phyloP scores from a whole-genome alignment of 2,329 filamentous ascomycete species.

The Xylariaceae sp. region DNA sequence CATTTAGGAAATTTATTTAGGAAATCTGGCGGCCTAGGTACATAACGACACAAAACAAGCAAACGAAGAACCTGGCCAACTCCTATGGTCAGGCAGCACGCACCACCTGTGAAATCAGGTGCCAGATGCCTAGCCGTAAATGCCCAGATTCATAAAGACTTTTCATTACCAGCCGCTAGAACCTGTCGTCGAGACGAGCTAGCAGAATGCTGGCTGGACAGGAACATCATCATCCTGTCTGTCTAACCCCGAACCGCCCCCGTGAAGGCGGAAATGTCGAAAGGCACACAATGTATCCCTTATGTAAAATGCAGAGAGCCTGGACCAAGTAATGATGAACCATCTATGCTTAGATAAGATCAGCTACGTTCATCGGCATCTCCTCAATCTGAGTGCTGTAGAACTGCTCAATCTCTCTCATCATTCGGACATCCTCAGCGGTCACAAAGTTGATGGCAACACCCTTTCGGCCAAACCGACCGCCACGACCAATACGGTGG shows the following conservation, averaged over 20 bases:
- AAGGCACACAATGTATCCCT: conserved; percentile 28
- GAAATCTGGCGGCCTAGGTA: conserved; percentile 38
- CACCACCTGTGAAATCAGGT: conserved; percentile 37
- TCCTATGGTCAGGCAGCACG: conserved; percentile 31
- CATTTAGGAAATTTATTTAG: conserved; percentile 32
- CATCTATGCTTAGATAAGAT: conserved; percentile 65
- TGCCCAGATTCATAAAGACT: conserved; percentile 39
- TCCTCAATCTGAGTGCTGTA: conserved; percentile 99
- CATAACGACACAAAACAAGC: conserved; percentile 34
- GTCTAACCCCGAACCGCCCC: conserved; percentile 33
- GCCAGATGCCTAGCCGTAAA: conserved; percentile 36
- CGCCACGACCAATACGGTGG: conserved; percentile 98
- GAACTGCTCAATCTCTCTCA: conserved; percentile 99
- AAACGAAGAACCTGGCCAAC: conserved; percentile 34
- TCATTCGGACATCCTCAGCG: conserved; percentile 98
- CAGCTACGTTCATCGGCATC: conserved; percentile 95
- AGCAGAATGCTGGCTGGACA: conserved; percentile 23
- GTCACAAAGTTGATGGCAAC: conserved; percentile 99
- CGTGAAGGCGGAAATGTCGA: conserved; percentile 24
- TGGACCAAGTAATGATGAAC: conserved; percentile 17
- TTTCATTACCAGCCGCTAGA: conserved; percentile 21
- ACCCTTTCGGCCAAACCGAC: conserved; percentile 99
- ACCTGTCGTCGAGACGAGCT: conserved; percentile 24
- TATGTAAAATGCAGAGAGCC: conserved; percentile 30
- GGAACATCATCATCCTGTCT: conserved; percentile 28